phyloP scores from a whole-genome alignment of 345 rosid species.

The Salix udensis region DNA sequence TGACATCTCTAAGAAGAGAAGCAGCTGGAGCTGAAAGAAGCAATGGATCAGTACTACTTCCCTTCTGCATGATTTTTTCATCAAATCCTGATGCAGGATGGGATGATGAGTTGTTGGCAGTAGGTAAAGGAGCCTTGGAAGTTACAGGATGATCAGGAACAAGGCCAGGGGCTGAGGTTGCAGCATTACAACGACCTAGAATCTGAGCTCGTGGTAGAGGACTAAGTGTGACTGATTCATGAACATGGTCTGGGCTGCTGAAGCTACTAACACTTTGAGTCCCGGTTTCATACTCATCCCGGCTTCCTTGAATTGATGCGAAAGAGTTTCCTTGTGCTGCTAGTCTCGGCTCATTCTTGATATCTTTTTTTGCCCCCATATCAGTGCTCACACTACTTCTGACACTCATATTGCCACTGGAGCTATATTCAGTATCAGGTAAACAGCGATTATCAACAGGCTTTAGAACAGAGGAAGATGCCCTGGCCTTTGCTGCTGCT shows the following conservation, averaged over 20 bases:
- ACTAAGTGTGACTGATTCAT: slow-evolving; percentile 73
- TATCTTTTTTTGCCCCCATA: slow-evolving; percentile 55
- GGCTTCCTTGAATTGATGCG: slow-evolving; percentile 87
- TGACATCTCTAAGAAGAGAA: slow-evolving; percentile 84
- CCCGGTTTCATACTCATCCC: slow-evolving; percentile 79
- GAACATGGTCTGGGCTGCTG: slow-evolving; percentile 85
- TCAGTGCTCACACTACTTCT: slow-evolving; percentile 85
- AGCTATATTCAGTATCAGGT: slow-evolving; percentile 68
- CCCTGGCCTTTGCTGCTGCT: slow-evolving; percentile 97
- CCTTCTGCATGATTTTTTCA: slow-evolving; percentile 57
- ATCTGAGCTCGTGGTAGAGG: slow-evolving; percentile 72
- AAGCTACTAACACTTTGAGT: slow-evolving; percentile 83
- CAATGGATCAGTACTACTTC: slow-evolving; percentile 52
- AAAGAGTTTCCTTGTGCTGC: slow-evolving; percentile 55
- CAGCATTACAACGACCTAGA: slow-evolving; percentile 36
- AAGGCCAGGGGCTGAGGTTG: slow-evolving; percentile 32
- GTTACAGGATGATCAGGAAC: slow-evolving; percentile 45
- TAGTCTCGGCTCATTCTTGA: slow-evolving; percentile 47
- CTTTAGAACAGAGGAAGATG: slow-evolving; percentile 82
- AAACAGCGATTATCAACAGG: slow-evolving; percentile 59
- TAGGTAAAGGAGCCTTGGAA: slow-evolving; percentile 36
- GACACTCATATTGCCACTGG: slow-evolving; percentile 73
- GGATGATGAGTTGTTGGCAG: slow-evolving; percentile 24
- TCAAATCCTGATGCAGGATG: slow-evolving; percentile 43
- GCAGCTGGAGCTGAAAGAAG: slow-evolving; percentile 63